Base-by-base conservation (phyloP, 345 rosid genomes). In the Citrus unshiu region DNA sequence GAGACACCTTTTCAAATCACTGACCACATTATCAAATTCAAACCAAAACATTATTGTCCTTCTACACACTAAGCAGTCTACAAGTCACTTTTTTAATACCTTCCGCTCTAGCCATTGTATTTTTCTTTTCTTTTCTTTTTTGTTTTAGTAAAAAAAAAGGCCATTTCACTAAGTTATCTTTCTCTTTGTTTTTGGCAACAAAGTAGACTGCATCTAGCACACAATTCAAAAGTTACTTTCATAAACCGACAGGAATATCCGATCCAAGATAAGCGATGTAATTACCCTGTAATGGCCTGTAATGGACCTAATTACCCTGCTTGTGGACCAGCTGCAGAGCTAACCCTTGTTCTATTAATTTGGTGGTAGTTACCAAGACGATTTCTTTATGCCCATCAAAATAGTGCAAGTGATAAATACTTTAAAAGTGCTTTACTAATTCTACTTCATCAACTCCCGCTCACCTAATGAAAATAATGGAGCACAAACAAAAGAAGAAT, bases 401-500 rank as follows among this genome's bases (percentile, higher is more conserved):
- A 3, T 51, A 27, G 49, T 51, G 43, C 67, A 73, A 14, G 24
- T 35, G 57, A 21, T 3, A 37, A 62, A 74, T 25, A 25, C 7
- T 16, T 59, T 35, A 35, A 18, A 37, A 18, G 22, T 37, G 51
- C 21, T 61, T 72, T 39, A 25, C 12, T 46, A 63, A 54, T n/a
- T 58, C 56, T 14, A 77, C 74, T 69, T 37, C 68, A 69, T 9
- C 39, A 56, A 68, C 25, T 54, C 24, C 18, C 60, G 24, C 66
- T 32, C 22, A 76, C n/a, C 63, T 43, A 83, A n/a, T 68, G 22
- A 58, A 76, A 24, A 67, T 32, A 40, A 63, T 73, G 13, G 29
- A 46, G 29, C 51, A 29, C 32, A 24, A 73, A 49, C 29, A 68
- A n/a, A 39, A 30, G 24, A 24, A 58, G 6, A 30, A 67, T 13